Evolutionary conservation across 352 stramenopile species (phyloP).

Genomic region (Phytophthora nicotianae): DNA sequence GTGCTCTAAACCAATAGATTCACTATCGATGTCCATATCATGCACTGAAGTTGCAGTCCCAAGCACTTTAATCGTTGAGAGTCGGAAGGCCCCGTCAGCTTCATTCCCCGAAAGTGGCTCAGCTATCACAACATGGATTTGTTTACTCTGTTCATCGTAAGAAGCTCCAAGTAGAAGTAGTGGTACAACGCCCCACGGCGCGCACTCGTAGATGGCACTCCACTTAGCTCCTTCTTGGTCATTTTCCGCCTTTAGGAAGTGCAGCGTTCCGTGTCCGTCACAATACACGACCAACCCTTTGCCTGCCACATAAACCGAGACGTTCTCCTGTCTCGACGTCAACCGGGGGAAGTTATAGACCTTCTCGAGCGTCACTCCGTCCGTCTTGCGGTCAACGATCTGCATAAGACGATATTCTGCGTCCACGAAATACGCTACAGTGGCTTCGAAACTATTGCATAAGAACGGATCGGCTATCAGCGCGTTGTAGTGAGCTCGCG

Average conservation of each 20-base stretch:
- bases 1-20: conserved; percentile 44
- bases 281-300: conserved; percentile 68
- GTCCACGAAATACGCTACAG: conserved; percentile 73
- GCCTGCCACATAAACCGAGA: conserved; percentile 59
- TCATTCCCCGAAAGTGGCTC: conserved; percentile 51
- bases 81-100: conserved; percentile 53
- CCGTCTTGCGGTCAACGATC: conserved; percentile 37
- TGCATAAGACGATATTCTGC: conserved; percentile 68
- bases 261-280: conserved; percentile 63
- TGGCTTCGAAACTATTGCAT: conserved; percentile 35
- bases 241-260: conserved; percentile 50
- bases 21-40: conserved; percentile 42
- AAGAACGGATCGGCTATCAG: conserved; percentile 65
- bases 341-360: conserved; percentile 48
- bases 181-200: conserved; percentile 41
- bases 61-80: conserved; percentile 52
- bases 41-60: conserved; percentile 21
- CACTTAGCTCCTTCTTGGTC: conserved; percentile 39
- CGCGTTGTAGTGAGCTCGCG: conserved; percentile 70
- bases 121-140: conserved; percentile 52
- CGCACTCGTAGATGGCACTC: conserved; percentile 56
- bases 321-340: conserved; percentile 60
- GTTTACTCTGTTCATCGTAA: conserved; percentile 48
- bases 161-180: conserved; percentile 53
- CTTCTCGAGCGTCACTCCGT: conserved; percentile 28